These are phyloP conservation scores for Pichia terricola DNA, from an alignment of 1,139 yeast species.

Conservation along the genomic window DNA sequence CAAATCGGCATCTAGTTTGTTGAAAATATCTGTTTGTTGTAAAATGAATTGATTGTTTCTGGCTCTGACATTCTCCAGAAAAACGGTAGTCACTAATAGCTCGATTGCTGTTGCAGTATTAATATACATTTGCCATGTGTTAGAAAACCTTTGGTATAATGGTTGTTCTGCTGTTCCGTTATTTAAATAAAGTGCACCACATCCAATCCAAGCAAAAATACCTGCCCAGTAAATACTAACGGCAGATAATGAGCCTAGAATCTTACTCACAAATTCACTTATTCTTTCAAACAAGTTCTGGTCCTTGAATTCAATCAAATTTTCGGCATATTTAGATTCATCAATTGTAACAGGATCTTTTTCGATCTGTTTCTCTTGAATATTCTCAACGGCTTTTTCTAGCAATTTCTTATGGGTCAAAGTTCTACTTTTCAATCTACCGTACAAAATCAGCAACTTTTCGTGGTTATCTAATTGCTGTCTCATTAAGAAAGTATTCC, in stretches of 20 bases:
- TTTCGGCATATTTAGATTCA: neutral
- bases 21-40: slow-evolving; percentile 18
- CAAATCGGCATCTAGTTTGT: slow-evolving; percentile 23
- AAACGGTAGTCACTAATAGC: slow-evolving; percentile 25
- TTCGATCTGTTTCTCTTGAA: neutral
- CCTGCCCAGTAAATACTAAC: slow-evolving; percentile 30
- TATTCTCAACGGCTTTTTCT: neutral
- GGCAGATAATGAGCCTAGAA: slow-evolving; percentile 25
- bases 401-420: slow-evolving; percentile 20
- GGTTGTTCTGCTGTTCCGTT: slow-evolving; percentile 11
- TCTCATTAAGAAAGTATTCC: slow-evolving; percentile 33
- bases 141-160: slow-evolving; percentile 20
- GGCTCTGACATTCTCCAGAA: slow-evolving; percentile 29
- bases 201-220: slow-evolving; percentile 28
- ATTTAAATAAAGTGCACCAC: slow-evolving; percentile 24
- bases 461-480: slow-evolving; percentile 27
- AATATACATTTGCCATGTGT: slow-evolving; percentile 31
- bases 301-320: slow-evolving; percentile 2
- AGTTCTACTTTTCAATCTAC: slow-evolving; percentile 26
- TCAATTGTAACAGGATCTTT: neutral
- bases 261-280: slow-evolving; percentile 17
- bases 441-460: slow-evolving; percentile 16
- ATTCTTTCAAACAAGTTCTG: slow-evolving; percentile 25
- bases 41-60: slow-evolving; percentile 26
- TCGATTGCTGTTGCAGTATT: slow-evolving; percentile 32